Evolutionary conservation across 257 asterid genomes (phyloP), one percentile per base, ranked within the genome.

Genomic region (Nicotiana obtusifolia): DNA sequence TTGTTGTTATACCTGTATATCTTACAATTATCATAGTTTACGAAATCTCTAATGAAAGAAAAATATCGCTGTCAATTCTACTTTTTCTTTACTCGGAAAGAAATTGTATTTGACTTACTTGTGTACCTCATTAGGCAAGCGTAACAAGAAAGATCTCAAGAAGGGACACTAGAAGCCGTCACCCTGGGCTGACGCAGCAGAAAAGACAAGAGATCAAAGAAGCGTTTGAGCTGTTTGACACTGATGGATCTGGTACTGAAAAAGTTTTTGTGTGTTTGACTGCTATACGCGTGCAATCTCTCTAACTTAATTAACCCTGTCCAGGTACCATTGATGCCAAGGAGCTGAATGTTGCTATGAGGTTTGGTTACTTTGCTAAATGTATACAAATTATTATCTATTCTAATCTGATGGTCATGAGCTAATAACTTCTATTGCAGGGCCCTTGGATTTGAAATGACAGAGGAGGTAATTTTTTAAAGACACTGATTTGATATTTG

Each of bases 311-410:
- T 59, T 67, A 53, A 47, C 61, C 79, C 73, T 77, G 1, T 82
- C 44, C 90, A 95, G 99, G 97, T 69, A 92, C 92, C 77, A 92
- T 95, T 87, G 99, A 92, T 88, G 97, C 97, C 66, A 90, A 90
- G 81, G 98, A 95, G 88, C 89, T 95, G 85, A 95, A 95, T 88
- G 99, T 93, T 85, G 99, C 97, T 62, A 95, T 95, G 99, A 95
- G 99, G 99, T 94, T 59, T 80, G 59, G 33, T 75, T 61, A 57
- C 81, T 81, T 33, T 10, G 24, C 57, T 37, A 52, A 31, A 71
- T 30, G 19, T 57, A 41, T 64, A 22, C 59, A 20, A 82, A 56
- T 10, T 30, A 41, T 26, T 52, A 30, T 26, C 28, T 26, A 26
- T 26, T 54, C 60, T 52, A 71, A 10, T 62, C 73, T 76, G 64